Evolutionary conservation across 2,329 filamentous ascomycete species (phyloP).

Genomic region (Rutstroemia sydowiana): DNA sequence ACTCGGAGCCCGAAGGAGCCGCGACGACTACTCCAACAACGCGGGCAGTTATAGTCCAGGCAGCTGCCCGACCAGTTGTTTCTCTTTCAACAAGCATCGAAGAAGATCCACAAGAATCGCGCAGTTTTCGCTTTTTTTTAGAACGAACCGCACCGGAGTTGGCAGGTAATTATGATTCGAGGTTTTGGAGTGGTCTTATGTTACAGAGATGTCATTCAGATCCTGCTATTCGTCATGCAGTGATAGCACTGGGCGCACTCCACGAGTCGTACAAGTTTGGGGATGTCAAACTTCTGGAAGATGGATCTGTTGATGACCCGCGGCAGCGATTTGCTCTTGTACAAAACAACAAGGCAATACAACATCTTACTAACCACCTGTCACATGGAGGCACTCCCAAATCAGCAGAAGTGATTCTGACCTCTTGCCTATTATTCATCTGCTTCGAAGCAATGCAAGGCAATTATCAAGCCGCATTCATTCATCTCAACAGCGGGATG

Average conservation of each 20-base stretch:
- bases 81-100: background rate
- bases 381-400: constrained; percentile 14
- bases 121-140: constrained; percentile 20
- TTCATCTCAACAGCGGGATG: constrained; percentile 16
- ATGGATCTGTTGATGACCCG: background rate
- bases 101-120: constrained; percentile 3
- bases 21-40: background rate
- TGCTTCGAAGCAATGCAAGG: constrained; percentile 18
- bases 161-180: constrained; percentile 17
- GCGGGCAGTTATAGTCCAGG: background rate
- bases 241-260: constrained; percentile 17
- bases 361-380: constrained; percentile 37
- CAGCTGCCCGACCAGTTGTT: background rate
- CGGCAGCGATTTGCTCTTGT: constrained; percentile 34
- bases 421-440: constrained; percentile 17
- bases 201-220: constrained; percentile 18
- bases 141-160: constrained; percentile 20
- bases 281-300: background rate
- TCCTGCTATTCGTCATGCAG: constrained; percentile 19
- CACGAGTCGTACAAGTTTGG: constrained; percentile 15
- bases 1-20: background rate
- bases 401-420: constrained; percentile 8
- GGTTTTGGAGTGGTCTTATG: constrained; percentile 23
- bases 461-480: constrained; percentile 13
- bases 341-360: constrained; percentile 18